Percentiles rank a stretch among this genome's conserved stretches.
Conservation (phyloP, 2,329 filamentous ascomycete genomes). For the Arthrobotrys musiformis region DNA sequence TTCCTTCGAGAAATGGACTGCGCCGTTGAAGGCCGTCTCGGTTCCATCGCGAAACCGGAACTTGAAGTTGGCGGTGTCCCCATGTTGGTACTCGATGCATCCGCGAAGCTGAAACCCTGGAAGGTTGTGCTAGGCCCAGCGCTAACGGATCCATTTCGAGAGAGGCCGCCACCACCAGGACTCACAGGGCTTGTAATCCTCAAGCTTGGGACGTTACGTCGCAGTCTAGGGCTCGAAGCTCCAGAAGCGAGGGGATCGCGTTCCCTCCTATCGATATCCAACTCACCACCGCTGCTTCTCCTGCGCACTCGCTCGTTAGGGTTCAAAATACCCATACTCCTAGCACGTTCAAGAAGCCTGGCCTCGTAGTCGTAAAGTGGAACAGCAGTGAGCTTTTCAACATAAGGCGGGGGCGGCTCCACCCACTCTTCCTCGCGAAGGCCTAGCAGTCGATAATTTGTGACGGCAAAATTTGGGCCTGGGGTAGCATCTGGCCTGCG, state of each 20-base stretch:
- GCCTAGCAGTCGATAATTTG: conserved; percentile 54
- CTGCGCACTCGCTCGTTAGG: conserved; percentile 57
- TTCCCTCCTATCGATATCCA: conserved; percentile 47
- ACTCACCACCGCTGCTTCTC: conserved; percentile 47
- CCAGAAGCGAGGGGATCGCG: conserved; percentile 53
- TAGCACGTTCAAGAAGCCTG: conserved; percentile 47
- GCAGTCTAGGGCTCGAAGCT: conserved; percentile 50
- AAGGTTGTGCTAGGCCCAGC: conserved; percentile 46
- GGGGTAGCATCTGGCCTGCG: conserved; percentile 57
- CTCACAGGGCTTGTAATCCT: conserved; percentile 51
- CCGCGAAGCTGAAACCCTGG: conserved; percentile 24
- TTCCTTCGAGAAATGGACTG: conserved; percentile 41
- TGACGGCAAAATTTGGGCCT: conserved; percentile 57
- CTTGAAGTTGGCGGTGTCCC: conserved; percentile 9
- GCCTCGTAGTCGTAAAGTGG: conserved; percentile 54
- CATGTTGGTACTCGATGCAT: neutral
- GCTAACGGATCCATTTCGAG: conserved; percentile 47
- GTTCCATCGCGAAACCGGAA: neutral
- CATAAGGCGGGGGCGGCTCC: conserved; percentile 59
- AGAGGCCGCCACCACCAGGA: conserved; percentile 42
- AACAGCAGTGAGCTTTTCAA: conserved; percentile 55
- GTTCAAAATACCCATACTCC: conserved; percentile 52
- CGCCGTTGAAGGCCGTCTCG: conserved; percentile 28
- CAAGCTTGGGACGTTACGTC: conserved; percentile 46
- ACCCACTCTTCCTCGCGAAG: conserved; percentile 58